Conservation (phyloP, 371 early-diverging fungal genomes). For the Apophysomyces trapeziformis region DNA sequence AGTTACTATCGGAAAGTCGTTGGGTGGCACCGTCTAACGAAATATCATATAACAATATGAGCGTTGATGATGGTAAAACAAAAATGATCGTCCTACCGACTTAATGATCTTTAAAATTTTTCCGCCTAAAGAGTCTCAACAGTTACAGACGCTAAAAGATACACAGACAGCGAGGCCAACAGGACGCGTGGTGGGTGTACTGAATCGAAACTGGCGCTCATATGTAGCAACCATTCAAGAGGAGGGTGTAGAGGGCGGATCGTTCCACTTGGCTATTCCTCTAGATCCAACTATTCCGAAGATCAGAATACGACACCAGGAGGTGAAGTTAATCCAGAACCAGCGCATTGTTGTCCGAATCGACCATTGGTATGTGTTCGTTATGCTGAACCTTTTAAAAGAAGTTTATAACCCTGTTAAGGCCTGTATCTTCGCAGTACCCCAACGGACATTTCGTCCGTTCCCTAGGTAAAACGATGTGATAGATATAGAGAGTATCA, state of each 20-base stretch:
- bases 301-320: constrained; percentile 87
- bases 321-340: constrained; percentile 67
- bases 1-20: constrained; percentile 66
- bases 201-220: constrained; percentile 89
- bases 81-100: background rate
- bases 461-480: constrained; percentile 56
- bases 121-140: constrained; percentile 17
- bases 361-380: constrained; percentile 73
- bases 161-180: constrained; percentile 42
- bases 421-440: constrained; percentile 71
- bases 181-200: constrained; percentile 80
- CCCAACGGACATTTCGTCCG: constrained; percentile 93
- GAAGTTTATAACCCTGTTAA: constrained; percentile 18
- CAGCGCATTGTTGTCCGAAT: constrained; percentile 89
- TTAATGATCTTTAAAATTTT: constrained; percentile 1
- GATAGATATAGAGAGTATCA: constrained; percentile 32
- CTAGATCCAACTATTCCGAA: constrained; percentile 87
- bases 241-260: constrained; percentile 62
- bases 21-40: constrained; percentile 61
- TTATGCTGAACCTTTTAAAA: background rate
- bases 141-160: constrained; percentile 11
- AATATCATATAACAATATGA: constrained; percentile 54
- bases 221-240: constrained; percentile 87
- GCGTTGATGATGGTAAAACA: constrained; percentile 45
- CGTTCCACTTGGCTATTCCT: constrained; percentile 78